Percentiles rank a stretch among this genome's conserved stretches.
Evolutionary conservation across 495 filamentous ascomycete species (phyloP).

Genomic region (Penicillium riverlandense): DNA sequence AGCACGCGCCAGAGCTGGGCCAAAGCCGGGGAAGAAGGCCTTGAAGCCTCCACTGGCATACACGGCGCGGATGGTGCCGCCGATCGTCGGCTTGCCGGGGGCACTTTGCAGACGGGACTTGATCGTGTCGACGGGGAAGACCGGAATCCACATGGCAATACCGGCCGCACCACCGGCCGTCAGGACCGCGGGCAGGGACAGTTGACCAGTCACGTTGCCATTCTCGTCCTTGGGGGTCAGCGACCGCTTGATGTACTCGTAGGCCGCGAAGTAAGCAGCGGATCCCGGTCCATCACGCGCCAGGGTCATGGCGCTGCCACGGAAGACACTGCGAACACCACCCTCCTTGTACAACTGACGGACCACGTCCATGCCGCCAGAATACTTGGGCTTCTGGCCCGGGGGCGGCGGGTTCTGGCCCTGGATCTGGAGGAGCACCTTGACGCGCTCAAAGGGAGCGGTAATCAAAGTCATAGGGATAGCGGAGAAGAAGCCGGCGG

Average conservation of each 20-base stretch:
- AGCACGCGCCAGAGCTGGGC: constrained; percentile 84
- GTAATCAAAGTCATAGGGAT: constrained; percentile 98
- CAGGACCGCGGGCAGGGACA: constrained; percentile 78
- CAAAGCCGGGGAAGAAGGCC: constrained; percentile 97
- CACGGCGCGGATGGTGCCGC: constrained; percentile 68
- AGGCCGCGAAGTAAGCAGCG: constrained; percentile 94
- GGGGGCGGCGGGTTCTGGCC: constrained; percentile 79
- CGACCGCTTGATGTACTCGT: constrained; percentile 85
- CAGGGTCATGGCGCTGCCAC: constrained; percentile 82
- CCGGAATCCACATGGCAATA: constrained; percentile 98
- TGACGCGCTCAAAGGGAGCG: constrained; percentile 96
- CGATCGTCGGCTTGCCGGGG: constrained; percentile 77
- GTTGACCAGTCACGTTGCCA: constrained; percentile 60
- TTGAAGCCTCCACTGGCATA: constrained; percentile 74
- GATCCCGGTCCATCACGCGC: constrained; percentile 88
- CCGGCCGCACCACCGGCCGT: constrained; percentile 84
- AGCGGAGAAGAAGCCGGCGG: constrained; percentile 94
- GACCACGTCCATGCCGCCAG: constrained; percentile 86
- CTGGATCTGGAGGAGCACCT: constrained; percentile 96
- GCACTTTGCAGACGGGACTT: constrained; percentile 91
- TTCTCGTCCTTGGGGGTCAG: constrained; percentile 78
- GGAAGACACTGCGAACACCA: constrained; percentile 83
- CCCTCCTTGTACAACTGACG: constrained; percentile 90
- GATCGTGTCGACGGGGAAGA: constrained; percentile 96
- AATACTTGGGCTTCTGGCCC: constrained; percentile 90